Evolutionary conservation across 495 filamentous ascomycete genomes (phyloP).

Genomic region (Chaetomidium leptoderma): DNA sequence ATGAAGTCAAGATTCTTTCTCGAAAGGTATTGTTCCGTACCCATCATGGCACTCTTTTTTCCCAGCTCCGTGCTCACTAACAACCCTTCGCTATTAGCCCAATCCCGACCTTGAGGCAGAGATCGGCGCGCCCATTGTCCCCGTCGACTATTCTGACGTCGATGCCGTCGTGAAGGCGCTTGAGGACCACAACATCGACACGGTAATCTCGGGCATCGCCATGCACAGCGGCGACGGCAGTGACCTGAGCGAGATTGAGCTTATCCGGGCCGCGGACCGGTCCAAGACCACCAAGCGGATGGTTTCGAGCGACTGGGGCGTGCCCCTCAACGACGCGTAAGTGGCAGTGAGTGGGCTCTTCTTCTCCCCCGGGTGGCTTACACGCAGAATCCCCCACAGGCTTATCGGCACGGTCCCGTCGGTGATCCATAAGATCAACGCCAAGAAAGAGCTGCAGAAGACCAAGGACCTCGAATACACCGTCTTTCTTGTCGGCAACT

Average conservation of each 20-base stretch:
- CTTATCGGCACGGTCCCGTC: slow-evolving; percentile 3
- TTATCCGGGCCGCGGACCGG: slow-evolving; percentile 49
- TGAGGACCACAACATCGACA: slow-evolving; percentile 46
- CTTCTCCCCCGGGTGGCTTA: too few species aligned
- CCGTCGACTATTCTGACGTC: slow-evolving; percentile 45
- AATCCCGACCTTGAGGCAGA: slow-evolving; percentile 11
- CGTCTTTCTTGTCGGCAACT: slow-evolving; percentile 47
- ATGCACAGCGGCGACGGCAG: slow-evolving; percentile 25
- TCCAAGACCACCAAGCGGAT: slow-evolving; percentile 44
- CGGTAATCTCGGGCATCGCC: slow-evolving; percentile 48
- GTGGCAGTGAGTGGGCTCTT: slow-evolving; percentile 15
- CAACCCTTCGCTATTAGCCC: too few species aligned
- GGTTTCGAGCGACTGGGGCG: slow-evolving; percentile 49
- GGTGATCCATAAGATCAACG: slow-evolving; percentile 20
- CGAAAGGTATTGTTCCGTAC: slow-evolving; percentile 39
- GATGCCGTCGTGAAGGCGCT: slow-evolving; percentile 36
- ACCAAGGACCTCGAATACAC: slow-evolving; percentile 45
- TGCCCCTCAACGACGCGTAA: slow-evolving; percentile 21
- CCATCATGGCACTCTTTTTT: too few species aligned
- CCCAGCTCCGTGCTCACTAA: too few species aligned
- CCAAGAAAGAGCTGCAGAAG: slow-evolving; percentile 22
- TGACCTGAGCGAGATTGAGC: slow-evolving; percentile 28
- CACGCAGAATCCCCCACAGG: background rate
- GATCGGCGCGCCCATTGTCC: slow-evolving; percentile 27
- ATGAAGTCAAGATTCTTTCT: slow-evolving; percentile 44